These are phyloP conservation scores for Ceratobasidium sp. DNA, from an alignment of 1,284 basidiomycete genomes.

Conservation along the genomic window DNA sequence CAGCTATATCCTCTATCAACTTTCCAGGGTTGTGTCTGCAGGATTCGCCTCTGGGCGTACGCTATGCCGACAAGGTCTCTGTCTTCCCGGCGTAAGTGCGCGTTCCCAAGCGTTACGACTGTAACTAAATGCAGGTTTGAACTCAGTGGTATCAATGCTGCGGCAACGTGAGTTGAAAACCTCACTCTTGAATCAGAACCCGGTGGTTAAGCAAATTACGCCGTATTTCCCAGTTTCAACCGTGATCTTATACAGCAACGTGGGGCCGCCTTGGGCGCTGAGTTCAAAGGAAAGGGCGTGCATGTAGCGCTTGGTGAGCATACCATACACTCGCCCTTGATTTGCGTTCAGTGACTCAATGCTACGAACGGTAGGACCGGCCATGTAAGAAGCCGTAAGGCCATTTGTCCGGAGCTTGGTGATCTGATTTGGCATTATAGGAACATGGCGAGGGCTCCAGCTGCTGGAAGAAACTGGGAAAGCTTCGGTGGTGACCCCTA, in stretches of 20 bases:
- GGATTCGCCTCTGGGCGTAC: constrained; percentile 69
- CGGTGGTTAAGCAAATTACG: neutral
- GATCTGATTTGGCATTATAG: constrained; percentile 52
- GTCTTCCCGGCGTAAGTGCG: constrained; percentile 73
- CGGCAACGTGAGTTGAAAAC: constrained; percentile 64
- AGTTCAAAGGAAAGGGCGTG: constrained; percentile 77
- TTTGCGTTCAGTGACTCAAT: neutral
- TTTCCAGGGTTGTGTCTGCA: constrained; percentile 79
- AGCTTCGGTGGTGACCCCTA: constrained; percentile 71
- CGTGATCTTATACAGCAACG: constrained; percentile 73
- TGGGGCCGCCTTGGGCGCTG: constrained; percentile 73
- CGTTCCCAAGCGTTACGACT: neutral
- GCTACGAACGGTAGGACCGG: constrained; percentile 3
- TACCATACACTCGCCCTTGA: neutral
- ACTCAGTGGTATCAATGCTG: constrained; percentile 75
- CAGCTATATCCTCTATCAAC: constrained; percentile 68
- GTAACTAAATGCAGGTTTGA: neutral
- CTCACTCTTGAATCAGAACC: neutral
- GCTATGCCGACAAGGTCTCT: constrained; percentile 70
- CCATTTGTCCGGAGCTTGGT: neutral
- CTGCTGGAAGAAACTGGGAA: constrained; percentile 81
- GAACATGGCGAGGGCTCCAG: constrained; percentile 71
- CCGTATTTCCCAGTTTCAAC: constrained; percentile 64
- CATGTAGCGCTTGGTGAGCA: constrained; percentile 68
- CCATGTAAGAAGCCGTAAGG: constrained; percentile 4